Evolutionary conservation across 2,329 filamentous ascomycete genomes (phyloP), one percentile per base, ranked within the genome.

Genomic region (Piedraia hortae): DNA sequence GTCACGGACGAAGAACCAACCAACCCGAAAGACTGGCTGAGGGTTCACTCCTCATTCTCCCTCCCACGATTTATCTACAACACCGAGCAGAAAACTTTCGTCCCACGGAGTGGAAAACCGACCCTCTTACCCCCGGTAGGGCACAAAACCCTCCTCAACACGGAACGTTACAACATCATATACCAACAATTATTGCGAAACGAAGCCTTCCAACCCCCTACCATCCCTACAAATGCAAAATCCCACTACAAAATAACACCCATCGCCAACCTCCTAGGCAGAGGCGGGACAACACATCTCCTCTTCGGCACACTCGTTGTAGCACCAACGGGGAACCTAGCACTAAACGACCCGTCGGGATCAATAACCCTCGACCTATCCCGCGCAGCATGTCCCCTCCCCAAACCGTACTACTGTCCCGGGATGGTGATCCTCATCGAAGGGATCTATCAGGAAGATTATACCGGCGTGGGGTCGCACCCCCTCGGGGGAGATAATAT

Each of bases 361-460:
- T 82, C 73, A 23, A 89, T 97, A 34, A 57, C 63, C 2, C 53
- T 97, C 2, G 78, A 93, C 33, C 48, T 93, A 6, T 60, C 65
- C 10, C 71, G 82, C 37, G 75, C 82, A 0, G 64, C 67, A 11
- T 64, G 72, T 8, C 69, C 91, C 24, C 80, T 80, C 0, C 39
- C 34, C n/a, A 22, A 34, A 10, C 70, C 74, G 3, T 97, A 78
- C 71, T 91, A 91, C 39, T 66, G 70, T 4, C 80, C 85, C 0
- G 88, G 88, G 3, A 93, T 93, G 78, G 73, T 97, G 21, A 73
- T 93, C 3, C 57, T 97, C 0, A 64, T 91, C 1, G 85, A 97
- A 36, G 85, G 85, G 4, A 66, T 82, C n/a, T 97, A 97, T 38
- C 78, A 90, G 41, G 85, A 93, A 42, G 78, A 90, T 34, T 75